Conservation (phyloP, 1,139 yeast genomes). For the Taphrina betulina region DNA sequence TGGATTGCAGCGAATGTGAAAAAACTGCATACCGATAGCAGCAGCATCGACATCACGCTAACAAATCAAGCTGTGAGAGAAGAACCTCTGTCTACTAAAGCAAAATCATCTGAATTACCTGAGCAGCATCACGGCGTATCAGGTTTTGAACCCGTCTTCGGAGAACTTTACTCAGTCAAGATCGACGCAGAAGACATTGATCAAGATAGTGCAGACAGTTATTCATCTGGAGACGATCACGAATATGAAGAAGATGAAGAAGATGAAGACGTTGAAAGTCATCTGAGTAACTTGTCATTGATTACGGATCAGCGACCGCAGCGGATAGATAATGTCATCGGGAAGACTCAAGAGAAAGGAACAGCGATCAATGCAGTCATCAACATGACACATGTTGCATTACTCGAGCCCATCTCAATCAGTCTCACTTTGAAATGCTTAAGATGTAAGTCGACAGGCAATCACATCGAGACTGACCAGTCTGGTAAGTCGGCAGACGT, state of each 20-base stretch:
- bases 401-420: conserved; percentile 45
- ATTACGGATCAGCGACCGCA: conserved; percentile 1
- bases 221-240: conserved; percentile 13
- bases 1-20: conserved; percentile 20
- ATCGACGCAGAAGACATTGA: not conserved
- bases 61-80: not conserved
- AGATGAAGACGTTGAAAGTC: conserved; percentile 26
- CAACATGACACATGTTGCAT: conserved; percentile 43
- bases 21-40: not conserved
- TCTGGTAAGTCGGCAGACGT: conserved; percentile 38
- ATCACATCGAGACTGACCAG: conserved; percentile 32
- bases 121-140: not conserved
- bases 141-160: conserved; percentile 9
- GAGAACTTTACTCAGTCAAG: conserved; percentile 4
- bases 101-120: not conserved
- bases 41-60: not conserved
- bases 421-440: conserved; percentile 46
- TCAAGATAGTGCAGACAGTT: not conserved
- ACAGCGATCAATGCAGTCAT: conserved; percentile 40
- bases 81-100: not conserved
- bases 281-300: not conserved
- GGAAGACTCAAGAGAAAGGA: conserved; percentile 2
- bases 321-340: not conserved
- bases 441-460: conserved; percentile 45
- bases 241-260: conserved; percentile 31